Base-by-base conservation (phyloP, 208 protist genomes). In the Herpetomonas samuelpessoai region DNA sequence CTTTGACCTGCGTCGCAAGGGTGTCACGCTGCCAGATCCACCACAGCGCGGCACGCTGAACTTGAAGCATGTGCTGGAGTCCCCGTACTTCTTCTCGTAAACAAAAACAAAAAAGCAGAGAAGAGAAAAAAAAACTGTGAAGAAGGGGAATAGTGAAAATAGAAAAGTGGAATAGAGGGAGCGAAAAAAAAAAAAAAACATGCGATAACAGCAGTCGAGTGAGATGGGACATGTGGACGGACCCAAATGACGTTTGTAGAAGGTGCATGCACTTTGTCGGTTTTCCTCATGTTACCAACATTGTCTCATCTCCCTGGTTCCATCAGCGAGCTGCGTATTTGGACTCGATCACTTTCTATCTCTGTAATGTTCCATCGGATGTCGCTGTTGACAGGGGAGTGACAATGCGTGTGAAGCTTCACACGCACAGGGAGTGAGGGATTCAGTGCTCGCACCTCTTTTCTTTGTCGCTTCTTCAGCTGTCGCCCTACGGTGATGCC, bases 11-110 rank as follows among this genome's bases (percentile, higher is more conserved):
- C 69, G 77, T 18, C 83, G 91, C 19, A 85, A 95, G 57, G 91
- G 91, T 16, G 67, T 86, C 12, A 78, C 71, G 56, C 79, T 97
- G 26, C 89, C 88, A 1, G 89, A 96, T 57, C 92, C 92, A 18
- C 92, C 92, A 14, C 68, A 92, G 62, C 84, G 90, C 3, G 92
- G 92, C 4, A 77, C 83, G 12, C 70, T 97, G 14, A 88, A 97
- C 50, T 70, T 97, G 21, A 87, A 83, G 19, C 76, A 86, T 1
- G 90, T 97, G 49, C 76, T 97, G 10, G 60, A 94, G 35, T 95
- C 89, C 2, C 86, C 85, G 1, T 97, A 97, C 76, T 97, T 97
- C 61, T 97, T 97, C 71, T 95, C 92, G 49, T 97, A 87, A 50
- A 50, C 31, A 29, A 27, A 39, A 28, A 18, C 19, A 31, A 3